Evolutionary conservation across 75 land plant species (phyloP), one percentile per base, ranked within the genome.

Genomic region (Chamaecyparis obtusa): DNA sequence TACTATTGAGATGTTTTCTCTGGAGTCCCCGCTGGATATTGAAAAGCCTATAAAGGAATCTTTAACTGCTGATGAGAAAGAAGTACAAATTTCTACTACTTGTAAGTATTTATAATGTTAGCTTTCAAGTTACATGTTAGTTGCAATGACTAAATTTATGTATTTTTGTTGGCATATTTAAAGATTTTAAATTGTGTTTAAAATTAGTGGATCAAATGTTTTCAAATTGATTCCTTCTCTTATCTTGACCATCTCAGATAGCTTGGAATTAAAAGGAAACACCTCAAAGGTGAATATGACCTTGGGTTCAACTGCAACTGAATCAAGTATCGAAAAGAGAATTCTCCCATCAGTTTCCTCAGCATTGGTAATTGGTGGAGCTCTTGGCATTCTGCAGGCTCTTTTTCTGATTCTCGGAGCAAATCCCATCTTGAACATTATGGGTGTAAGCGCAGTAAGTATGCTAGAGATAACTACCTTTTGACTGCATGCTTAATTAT

Each of bases 381-480:
- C 91, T 5, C 94, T 97, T 71, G 99, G 99, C 2, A 60, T 96
- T 36, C 60, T 96, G 2, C 94, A 97, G 87, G 89, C 95, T 82
- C 5, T 93, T 55, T 86, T 95, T 56, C 90, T 97, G 79, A 88
- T 93, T 30, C 74, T 91, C 85, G 88, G 86, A 49, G 95, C 96
- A 19, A 91, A 91, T 82, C 92, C 94, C n/a, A 86, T 96, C 46
- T 89, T 97, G 85, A 89, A 77, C 54, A 72, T 92, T 79, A 97
- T 97, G 99, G 98, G 99, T n/a, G 91, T 96, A 17, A 87, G 91
- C 84, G 83, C 88, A 54, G 98, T 96, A 90, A 93, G 94, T 90
- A 33, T 48, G 33, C 41, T 32, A 46, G 83, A 44, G 48, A 81
- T 46, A 81, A 81, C 32, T 81, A 46, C 83, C 30, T 41, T 81